Evolutionary conservation across 164 flowering plant genomes (phyloP).

Genomic region (Echeveria elegans): DNA sequence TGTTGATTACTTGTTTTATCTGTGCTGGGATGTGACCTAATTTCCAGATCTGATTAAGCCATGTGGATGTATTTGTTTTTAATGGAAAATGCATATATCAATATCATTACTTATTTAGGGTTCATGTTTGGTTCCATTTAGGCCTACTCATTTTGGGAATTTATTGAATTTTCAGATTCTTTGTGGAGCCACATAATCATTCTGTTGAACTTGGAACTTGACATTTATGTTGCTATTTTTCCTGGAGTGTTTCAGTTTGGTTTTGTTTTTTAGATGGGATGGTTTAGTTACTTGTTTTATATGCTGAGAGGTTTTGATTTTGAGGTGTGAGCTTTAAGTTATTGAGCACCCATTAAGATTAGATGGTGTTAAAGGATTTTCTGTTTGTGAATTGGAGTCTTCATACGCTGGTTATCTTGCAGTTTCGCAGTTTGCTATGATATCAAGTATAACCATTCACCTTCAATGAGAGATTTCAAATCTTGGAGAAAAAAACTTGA

Average conservation of each 20-base stretch:
- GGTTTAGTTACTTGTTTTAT: background rate
- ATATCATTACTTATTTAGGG: background rate
- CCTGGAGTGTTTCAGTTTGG: background rate
- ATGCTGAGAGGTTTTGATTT: background rate
- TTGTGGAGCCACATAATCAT: no score
- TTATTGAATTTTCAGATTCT: background rate
- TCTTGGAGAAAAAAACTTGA: slow-evolving; percentile 38
- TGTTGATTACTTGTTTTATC: no score
- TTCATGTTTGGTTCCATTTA: background rate
- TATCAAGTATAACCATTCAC: slow-evolving; percentile 15
- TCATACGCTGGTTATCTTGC: background rate
- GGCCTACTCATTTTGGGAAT: background rate
- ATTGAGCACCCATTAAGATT: no score
- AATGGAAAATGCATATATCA: background rate
- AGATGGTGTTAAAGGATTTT: background rate
- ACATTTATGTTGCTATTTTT: background rate
- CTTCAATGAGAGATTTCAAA: slow-evolving; percentile 48
- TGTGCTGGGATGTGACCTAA: background rate
- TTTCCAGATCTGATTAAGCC: background rate
- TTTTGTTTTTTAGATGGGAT: background rate
- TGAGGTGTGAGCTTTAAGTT: background rate
- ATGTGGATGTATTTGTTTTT: background rate
- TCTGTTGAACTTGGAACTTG: background rate
- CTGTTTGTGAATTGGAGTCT: background rate
- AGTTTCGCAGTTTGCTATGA: background rate